Conservation (phyloP, 345 rosid species). For the Ceriops decandra region DNA sequence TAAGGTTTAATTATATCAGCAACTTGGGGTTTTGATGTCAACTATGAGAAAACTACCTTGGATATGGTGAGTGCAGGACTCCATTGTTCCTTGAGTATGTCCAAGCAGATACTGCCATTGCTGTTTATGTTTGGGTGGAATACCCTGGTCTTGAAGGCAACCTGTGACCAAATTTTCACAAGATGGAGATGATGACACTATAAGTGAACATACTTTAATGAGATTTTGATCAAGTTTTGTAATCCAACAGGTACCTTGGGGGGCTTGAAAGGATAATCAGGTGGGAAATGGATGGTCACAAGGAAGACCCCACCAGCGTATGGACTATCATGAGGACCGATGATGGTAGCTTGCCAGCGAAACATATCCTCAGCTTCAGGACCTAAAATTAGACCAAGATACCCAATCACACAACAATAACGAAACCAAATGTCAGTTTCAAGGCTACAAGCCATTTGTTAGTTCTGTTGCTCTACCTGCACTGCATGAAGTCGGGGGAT, state of each 20-base stretch:
- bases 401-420: not conserved
- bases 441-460: not conserved
- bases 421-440: not conserved
- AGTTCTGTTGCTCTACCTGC: slow-evolving; percentile 40
- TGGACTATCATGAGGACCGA: slow-evolving; percentile 64
- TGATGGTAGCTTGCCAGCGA: slow-evolving; percentile 73
- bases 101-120: slow-evolving; percentile 62
- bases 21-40: not conserved
- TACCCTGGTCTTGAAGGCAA: slow-evolving; percentile 58
- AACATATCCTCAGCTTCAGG: slow-evolving; percentile 67
- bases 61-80: slow-evolving; percentile 70
- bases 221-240: too few species aligned
- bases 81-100: slow-evolving; percentile 69
- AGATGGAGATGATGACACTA: not conserved
- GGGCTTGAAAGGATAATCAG: slow-evolving; percentile 71
- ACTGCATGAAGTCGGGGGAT: slow-evolving; percentile 72
- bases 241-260: slow-evolving; percentile 40
- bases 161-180: slow-evolving; percentile 29
- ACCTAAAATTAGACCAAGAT: slow-evolving; percentile 25
- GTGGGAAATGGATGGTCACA: slow-evolving; percentile 55
- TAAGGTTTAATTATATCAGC: too few species aligned
- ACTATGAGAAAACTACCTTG: slow-evolving; percentile 34
- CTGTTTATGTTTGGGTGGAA: slow-evolving; percentile 64
- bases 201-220: too few species aligned
- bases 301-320: slow-evolving; percentile 69